Evolutionary conservation across 495 filamentous ascomycete species (phyloP).

Genomic region (Immersiella caudata): DNA sequence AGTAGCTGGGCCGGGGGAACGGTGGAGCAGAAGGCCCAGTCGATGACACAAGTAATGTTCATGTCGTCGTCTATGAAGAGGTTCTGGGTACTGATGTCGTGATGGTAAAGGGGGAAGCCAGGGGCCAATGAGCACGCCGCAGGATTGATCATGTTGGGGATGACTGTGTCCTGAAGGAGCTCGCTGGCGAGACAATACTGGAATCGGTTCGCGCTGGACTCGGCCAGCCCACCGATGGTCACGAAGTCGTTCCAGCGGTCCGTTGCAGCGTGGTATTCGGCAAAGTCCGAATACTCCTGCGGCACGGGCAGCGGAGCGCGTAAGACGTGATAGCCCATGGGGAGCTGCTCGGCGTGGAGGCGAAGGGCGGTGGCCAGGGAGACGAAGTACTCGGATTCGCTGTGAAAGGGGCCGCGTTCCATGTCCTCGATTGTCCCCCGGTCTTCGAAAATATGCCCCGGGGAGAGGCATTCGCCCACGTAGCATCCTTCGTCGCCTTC

Average conservation of each 20-base stretch:
- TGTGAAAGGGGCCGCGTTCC: conserved; percentile 6
- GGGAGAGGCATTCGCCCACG: conserved; percentile 7
- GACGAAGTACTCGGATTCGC: conserved; percentile 21
- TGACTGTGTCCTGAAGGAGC: conserved; percentile 27
- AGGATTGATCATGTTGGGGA: conserved; percentile 32
- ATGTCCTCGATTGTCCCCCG: conserved; percentile 19
- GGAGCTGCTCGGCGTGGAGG: conserved; percentile 16
- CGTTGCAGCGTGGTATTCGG: conserved; percentile 17
- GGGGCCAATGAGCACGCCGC: not conserved
- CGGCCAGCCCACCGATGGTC: conserved; percentile 34
- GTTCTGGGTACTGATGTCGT: conserved; percentile 9
- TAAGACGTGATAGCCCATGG: conserved; percentile 22
- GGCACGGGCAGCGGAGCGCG: conserved; percentile 25
- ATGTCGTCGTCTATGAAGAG: conserved; percentile 11
- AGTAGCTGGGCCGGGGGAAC: conserved; percentile 2
- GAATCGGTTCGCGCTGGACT: conserved; percentile 36
- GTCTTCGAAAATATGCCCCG: conserved; percentile 18
- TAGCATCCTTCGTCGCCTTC: conserved; percentile 16
- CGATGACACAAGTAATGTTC: conserved; percentile 10
- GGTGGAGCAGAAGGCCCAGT: conserved; percentile 12
- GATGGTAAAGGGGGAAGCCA: conserved; percentile 13
- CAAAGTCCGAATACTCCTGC: conserved; percentile 19
- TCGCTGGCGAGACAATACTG: conserved; percentile 36
- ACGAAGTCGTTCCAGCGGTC: conserved; percentile 36
- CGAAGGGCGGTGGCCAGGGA: conserved; percentile 21